These are phyloP conservation scores for Allium sativum DNA, from an alignment of 106 monocot species.

Conservation along the genomic window DNA sequence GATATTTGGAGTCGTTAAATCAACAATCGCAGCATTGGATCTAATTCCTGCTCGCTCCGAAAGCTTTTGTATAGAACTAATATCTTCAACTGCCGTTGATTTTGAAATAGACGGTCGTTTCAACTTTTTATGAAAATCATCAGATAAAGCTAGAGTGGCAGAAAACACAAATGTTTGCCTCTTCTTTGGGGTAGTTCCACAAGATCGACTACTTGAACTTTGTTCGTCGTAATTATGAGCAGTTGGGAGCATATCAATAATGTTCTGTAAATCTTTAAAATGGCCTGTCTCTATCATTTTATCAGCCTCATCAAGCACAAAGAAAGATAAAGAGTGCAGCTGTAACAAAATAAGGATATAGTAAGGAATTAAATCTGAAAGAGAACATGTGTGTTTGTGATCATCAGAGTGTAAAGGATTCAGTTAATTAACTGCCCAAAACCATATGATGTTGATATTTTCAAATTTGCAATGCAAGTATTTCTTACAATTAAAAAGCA, in stretches of 20 bases:
- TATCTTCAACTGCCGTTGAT: conserved; percentile 16
- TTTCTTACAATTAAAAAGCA: no score
- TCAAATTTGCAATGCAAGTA: no score
- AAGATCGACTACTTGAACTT: conserved; percentile 14
- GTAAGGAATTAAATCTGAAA: no score
- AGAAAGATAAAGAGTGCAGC: conserved; percentile 87
- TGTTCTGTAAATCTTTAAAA: conserved; percentile 88
- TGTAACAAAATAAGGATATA: conserved; percentile 14
- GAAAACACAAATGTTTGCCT: conserved; percentile 96
- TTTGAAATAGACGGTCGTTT: conserved; percentile 46
- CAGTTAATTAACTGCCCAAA: no score
- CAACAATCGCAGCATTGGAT: conserved; percentile 70
- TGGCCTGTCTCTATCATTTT: conserved; percentile 94
- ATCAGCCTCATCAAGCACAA: conserved; percentile 99
- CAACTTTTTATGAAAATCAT: conserved; percentile 81
- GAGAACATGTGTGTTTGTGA: no score
- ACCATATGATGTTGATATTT: no score
- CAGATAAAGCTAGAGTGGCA: conserved; percentile 84
- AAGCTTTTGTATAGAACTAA: conserved; percentile 83
- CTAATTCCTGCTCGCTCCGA: conserved; percentile 86
- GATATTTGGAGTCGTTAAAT: conserved; percentile 77
- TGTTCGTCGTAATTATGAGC: conserved; percentile 12
- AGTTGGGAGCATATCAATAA: conserved; percentile 84
- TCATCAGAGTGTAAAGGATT: no score
- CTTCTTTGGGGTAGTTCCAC: conserved; percentile 55